Evolutionary conservation across 306 rosid genomes (phyloP), one percentile per base, ranked within the genome.

Genomic region (Vigna hirtella): DNA sequence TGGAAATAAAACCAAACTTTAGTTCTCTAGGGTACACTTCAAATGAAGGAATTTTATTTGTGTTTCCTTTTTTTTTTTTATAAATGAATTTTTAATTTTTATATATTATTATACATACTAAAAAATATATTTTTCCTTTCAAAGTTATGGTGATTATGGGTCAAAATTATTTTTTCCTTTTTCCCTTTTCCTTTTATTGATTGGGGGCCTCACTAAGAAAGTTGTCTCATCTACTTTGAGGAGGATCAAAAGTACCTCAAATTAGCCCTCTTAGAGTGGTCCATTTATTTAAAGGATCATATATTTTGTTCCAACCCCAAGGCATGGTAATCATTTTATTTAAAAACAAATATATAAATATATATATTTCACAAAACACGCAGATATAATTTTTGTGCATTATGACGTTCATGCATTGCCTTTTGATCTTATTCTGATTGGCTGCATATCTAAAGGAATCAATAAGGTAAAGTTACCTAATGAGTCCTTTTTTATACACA

Each of bases 171-270:
- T 88, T 85, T 86, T 74, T 1, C 77, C 83, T 64, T 90, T 75
- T 50, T 1, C 82, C 83, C 70, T 85, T 87, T 82, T 76, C 72
- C 70, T 86, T 88, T 86, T 85, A 56, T 65, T 85, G 83, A 80
- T 76, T 85, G 93, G 91, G 93, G 93, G 85, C 83, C 94, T 87
- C 88, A 74, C 80, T 79, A 85, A 80, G 91, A 88, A 89, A 88
- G 94, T 88, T 89, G 93, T 89, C 93, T 84, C 89, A 81, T 85
- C 72, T 86, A 88, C 93, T 86, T 85, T 85, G 90, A 86, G 87
- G 75, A 78, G 82, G 81, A 89, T 85, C 82, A 83, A 86, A 83
- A 86, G 87, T 83, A 82, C 87, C 84, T 79, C 77, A 83, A 80
- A 86, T 86, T 76, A 81, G 84, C 85, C 75, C 83, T 64, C 78